Conservation (phyloP, 2,329 filamentous ascomycete species). For the Escovopsis sp. region DNA sequence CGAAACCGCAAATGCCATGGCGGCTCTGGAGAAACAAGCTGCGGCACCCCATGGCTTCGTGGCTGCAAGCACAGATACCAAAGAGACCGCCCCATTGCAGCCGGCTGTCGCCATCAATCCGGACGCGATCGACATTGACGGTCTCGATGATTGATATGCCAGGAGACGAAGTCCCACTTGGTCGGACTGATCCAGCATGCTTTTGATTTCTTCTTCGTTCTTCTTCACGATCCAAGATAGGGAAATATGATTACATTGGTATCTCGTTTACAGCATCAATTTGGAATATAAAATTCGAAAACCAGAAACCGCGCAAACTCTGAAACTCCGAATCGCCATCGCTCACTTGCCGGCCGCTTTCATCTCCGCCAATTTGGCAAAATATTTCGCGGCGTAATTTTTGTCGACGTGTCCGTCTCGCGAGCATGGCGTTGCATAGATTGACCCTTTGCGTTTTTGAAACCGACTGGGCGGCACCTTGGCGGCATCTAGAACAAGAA, state of each 20-base stretch:
- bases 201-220: not conserved
- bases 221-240: not conserved
- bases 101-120: slow-evolving; percentile 50
- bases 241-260: not conserved
- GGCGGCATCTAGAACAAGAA: slow-evolving; percentile 36
- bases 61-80: slow-evolving; percentile 61
- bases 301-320: no score
- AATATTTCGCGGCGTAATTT: slow-evolving; percentile 44
- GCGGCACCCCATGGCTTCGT: slow-evolving; percentile 84
- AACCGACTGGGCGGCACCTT: slow-evolving; percentile 54
- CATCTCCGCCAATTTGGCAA: slow-evolving; percentile 43
- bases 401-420: slow-evolving; percentile 49
- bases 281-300: not conserved
- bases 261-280: not conserved
- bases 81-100: slow-evolving; percentile 31
- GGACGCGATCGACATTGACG: slow-evolving; percentile 73
- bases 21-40: slow-evolving; percentile 74
- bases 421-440: slow-evolving; percentile 50
- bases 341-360: slow-evolving; percentile 23
- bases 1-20: slow-evolving; percentile 68
- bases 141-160: slow-evolving; percentile 44
- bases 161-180: not conserved
- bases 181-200: not conserved
- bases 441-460: slow-evolving; percentile 55
- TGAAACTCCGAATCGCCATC: not conserved